Percentiles rank a stretch among this genome's conserved stretches.
phyloP scores from a whole-genome alignment of 225 moss, liverwort and hornwort species.

The Physcomitrellopsis africana region DNA sequence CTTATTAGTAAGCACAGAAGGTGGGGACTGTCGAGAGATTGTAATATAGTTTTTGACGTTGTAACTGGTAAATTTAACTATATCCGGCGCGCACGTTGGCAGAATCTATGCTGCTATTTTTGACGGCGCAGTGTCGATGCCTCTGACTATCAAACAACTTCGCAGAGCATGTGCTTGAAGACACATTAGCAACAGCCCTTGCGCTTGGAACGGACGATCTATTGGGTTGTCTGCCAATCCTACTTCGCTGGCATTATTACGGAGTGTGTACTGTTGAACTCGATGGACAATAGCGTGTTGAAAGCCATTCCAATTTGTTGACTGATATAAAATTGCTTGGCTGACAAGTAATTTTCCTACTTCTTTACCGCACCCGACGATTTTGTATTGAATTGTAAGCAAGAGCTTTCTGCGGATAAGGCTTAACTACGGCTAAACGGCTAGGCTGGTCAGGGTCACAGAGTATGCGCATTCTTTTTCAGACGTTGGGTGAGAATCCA shows the following conservation, averaged over 20 bases:
- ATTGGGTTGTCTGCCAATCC: constrained; percentile 14
- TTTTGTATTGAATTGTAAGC: neutral
- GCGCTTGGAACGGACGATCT: neutral
- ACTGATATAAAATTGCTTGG: neutral
- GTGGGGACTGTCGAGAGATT: neutral
- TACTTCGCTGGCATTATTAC: neutral
- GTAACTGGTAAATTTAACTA: neutral
- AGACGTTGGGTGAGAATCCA: neutral
- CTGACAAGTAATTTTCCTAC: neutral
- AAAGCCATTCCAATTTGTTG: neutral
- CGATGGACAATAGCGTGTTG: neutral
- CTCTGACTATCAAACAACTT: neutral
- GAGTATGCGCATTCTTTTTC: neutral
- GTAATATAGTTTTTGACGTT: neutral
- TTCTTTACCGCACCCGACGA: neutral
- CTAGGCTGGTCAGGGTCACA: neutral
- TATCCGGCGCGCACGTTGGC: constrained; percentile 19
- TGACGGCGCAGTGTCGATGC: neutral
- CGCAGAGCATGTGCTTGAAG: neutral
- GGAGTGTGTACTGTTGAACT: neutral
- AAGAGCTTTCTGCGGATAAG: neutral
- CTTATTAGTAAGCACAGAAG: neutral
- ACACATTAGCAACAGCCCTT: neutral
- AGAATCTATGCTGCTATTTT: neutral
- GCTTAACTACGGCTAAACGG: neutral